phyloP scores from a whole-genome alignment of 2,329 filamentous ascomycete species.

The Fusarium mundagurra region DNA sequence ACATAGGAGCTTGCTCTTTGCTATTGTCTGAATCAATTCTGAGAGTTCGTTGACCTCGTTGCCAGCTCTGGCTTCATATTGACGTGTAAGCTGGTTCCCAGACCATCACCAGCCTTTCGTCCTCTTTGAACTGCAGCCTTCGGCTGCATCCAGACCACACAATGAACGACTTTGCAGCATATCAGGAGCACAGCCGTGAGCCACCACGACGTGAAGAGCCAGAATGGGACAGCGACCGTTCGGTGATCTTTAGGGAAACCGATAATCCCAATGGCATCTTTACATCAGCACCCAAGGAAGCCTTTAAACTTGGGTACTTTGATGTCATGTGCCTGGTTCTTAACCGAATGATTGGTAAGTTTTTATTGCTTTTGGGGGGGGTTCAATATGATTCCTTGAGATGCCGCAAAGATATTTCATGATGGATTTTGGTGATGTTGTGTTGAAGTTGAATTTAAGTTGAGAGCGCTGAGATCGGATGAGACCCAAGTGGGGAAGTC shows the following conservation, averaged over 20 bases:
- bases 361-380: not conserved
- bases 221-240: conserved; percentile 33
- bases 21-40: not conserved
- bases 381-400: not conserved
- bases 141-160: not conserved
- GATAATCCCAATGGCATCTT: conserved; percentile 45
- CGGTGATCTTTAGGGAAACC: conserved; percentile 13
- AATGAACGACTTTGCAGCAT: conserved; percentile 45
- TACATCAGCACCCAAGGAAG: conserved; percentile 48
- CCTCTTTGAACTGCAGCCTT: not conserved
- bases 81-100: not conserved
- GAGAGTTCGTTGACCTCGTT: not conserved
- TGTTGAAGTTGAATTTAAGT: conserved; percentile 39
- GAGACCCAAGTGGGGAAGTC: conserved; percentile 37
- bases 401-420: not conserved
- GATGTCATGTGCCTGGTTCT: conserved; percentile 50
- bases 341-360: conserved; percentile 52
- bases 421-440: not conserved
- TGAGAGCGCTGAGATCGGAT: conserved; percentile 3
- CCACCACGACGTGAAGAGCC: conserved; percentile 5
- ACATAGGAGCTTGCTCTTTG: not conserved
- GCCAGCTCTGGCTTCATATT: conserved; percentile 6
- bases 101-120: not conserved
- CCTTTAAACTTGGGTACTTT: conserved; percentile 49
- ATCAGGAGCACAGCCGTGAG: conserved; percentile 12